A percentile compares a stretch with the other conserved stretches of the same genome.
Conservation (phyloP, 2,329 filamentous ascomycete genomes). For the Sclerotinia minor region DNA sequence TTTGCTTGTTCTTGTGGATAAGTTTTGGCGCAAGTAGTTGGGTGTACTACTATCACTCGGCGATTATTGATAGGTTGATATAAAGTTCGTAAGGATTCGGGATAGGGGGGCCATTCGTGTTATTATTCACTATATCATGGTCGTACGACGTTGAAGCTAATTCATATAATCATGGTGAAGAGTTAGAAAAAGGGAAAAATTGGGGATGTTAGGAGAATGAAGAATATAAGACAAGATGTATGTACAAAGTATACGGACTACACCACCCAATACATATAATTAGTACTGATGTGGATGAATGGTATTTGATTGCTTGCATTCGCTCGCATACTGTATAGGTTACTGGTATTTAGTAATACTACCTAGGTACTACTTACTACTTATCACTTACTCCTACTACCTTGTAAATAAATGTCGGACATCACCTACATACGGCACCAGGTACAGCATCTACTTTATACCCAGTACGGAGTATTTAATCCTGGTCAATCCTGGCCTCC, state of each 20-base stretch:
- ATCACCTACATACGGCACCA: not conserved
- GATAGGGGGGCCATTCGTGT: conserved; percentile 5
- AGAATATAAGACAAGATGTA: conserved; percentile 41
- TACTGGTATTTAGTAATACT: no score
- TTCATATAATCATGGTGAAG: conserved; percentile 4
- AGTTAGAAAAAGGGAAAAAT: not conserved
- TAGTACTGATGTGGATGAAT: not conserved
- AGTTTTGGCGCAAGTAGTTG: not conserved
- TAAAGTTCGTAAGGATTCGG: not conserved
- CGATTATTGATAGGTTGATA: not conserved
- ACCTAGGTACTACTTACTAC: no score
- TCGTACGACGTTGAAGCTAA: not conserved
- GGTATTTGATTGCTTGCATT: not conserved
- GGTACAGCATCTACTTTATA: no score
- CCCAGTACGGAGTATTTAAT: not conserved
- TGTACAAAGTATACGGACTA: no score
- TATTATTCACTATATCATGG: not conserved
- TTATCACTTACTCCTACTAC: not conserved
- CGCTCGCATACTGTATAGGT: not conserved
- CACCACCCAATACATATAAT: no score
- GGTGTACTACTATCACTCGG: not conserved
- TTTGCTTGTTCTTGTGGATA: not conserved
- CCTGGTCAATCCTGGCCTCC: not conserved
- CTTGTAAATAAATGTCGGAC: not conserved
- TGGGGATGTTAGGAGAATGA: conserved; percentile 42